Conservation (phyloP, 1,284 basidiomycete genomes). For the Clitocybe nebularis region DNA sequence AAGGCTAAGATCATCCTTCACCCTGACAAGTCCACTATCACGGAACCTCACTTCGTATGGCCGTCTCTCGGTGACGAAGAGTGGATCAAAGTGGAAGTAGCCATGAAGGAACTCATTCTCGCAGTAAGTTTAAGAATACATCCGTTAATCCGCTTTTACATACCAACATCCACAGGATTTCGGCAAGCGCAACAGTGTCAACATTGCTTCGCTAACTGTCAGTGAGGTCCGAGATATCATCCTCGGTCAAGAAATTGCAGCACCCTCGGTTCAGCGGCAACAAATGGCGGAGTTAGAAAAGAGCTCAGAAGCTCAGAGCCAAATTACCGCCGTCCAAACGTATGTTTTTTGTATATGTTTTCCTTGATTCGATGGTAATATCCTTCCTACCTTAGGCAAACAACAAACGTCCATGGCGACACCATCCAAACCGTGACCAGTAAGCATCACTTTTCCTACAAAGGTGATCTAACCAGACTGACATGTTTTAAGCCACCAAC, state of each 20-base stretch:
- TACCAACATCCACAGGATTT: slow-evolving; percentile 64
- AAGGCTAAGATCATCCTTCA: slow-evolving; percentile 96
- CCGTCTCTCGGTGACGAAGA: slow-evolving; percentile 93
- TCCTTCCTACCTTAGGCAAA: slow-evolving; percentile 55
- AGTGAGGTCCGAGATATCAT: slow-evolving; percentile 97
- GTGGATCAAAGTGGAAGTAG: slow-evolving; percentile 99
- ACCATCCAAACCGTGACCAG: slow-evolving; percentile 94
- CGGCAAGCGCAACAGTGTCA: slow-evolving; percentile 98
- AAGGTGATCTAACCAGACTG: slow-evolving; percentile 12
- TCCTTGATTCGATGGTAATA: slow-evolving; percentile 13
- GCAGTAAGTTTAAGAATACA: slow-evolving; percentile 44
- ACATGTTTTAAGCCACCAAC: slow-evolving; percentile 66
- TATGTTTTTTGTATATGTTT: slow-evolving; percentile 27
- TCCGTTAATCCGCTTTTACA: slow-evolving; percentile 5
- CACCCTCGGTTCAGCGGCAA: slow-evolving; percentile 90
- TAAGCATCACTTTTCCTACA: slow-evolving; percentile 32
- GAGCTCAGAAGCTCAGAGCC: slow-evolving; percentile 88
- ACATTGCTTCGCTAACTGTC: slow-evolving; percentile 94
- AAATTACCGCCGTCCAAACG: slow-evolving; percentile 96
- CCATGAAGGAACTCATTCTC: slow-evolving; percentile 91
- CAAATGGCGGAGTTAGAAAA: slow-evolving; percentile 99
- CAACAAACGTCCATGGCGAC: slow-evolving; percentile 97
- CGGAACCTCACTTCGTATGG: slow-evolving; percentile 99
- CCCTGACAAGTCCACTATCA: slow-evolving; percentile 92
- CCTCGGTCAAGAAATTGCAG: slow-evolving; percentile 94